Evolutionary conservation across 2,329 filamentous ascomycete species (phyloP).

Genomic region (Colletotrichum destructivum): DNA sequence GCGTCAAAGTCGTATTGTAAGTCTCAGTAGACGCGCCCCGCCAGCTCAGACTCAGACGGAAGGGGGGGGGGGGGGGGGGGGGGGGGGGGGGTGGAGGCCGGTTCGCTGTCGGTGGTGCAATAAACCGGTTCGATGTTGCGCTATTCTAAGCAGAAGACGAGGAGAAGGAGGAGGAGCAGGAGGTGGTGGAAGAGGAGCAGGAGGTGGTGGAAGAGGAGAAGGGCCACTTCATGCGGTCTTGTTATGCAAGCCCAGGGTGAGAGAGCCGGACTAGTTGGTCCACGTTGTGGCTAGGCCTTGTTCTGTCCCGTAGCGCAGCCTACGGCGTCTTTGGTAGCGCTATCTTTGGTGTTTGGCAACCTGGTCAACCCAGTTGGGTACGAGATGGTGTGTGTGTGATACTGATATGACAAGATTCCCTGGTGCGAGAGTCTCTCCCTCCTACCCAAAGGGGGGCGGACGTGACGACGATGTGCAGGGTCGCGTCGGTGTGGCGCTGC

Average conservation of each 20-base stretch:
- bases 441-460: slow-evolving; percentile 29
- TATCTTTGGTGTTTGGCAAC: slow-evolving; percentile 20
- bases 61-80: slow-evolving; percentile 13
- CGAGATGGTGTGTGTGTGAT: slow-evolving; percentile 4
- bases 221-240: slow-evolving; percentile 15
- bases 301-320: slow-evolving; percentile 8
- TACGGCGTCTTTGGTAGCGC: slow-evolving; percentile 25
- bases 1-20: neutral
- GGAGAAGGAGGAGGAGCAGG: neutral
- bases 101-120: slow-evolving; percentile 39
- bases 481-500: slow-evolving; percentile 37
- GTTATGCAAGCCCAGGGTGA: slow-evolving; percentile 20
- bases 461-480: slow-evolving; percentile 36
- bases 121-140: slow-evolving; percentile 38
- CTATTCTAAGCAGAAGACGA: slow-evolving; percentile 10
- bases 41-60: neutral
- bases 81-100: slow-evolving; percentile 22
- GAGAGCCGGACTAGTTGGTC: slow-evolving; percentile 34
- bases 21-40: slow-evolving; percentile 11
- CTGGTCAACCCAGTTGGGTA: neutral
- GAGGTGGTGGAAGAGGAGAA: neutral
- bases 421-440: slow-evolving; percentile 22
- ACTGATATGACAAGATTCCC: neutral
- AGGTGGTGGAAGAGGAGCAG: neutral
- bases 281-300: slow-evolving; percentile 32